A percentile compares a stretch with the other conserved stretches of the same genome.
Conservation (phyloP, 1,284 basidiomycete genomes). For the Xerocomus minutiporus region DNA sequence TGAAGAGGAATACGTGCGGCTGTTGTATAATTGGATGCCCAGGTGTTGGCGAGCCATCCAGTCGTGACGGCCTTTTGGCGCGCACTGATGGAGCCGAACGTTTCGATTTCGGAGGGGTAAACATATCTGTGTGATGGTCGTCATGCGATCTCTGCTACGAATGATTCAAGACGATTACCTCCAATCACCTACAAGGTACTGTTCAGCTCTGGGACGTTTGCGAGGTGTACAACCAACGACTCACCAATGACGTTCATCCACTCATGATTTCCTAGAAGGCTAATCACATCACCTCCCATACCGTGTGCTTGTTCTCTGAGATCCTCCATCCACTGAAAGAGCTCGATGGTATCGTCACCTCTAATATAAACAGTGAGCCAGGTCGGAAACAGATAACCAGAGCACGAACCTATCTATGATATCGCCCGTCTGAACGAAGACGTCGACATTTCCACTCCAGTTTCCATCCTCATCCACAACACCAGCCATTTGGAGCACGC, state of each 20-base stretch:
- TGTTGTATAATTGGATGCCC: conserved; percentile 84
- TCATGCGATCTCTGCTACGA: conserved; percentile 2
- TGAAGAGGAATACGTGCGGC: conserved; percentile 79
- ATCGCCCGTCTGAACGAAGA: conserved; percentile 90
- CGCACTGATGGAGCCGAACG: conserved; percentile 66
- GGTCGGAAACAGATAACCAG: background rate
- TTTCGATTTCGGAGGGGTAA: conserved; percentile 70
- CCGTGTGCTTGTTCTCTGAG: conserved; percentile 71
- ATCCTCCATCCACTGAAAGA: conserved; percentile 78
- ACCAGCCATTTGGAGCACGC: conserved; percentile 72
- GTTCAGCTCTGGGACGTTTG: conserved; percentile 1
- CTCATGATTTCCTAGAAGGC: conserved; percentile 86
- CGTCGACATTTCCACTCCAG: conserved; percentile 77
- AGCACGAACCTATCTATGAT: conserved; percentile 74
- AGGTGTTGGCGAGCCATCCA: conserved; percentile 78
- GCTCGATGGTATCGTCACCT: conserved; percentile 80
- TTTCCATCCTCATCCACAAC: conserved; percentile 64
- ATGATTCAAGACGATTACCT: conserved; percentile 43
- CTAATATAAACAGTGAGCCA: conserved; percentile 37
- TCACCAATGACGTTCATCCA: conserved; percentile 85
- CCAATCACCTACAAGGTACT: conserved; percentile 64
- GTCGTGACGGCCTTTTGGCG: conserved; percentile 70
- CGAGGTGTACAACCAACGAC: conserved; percentile 16
- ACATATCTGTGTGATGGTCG: conserved; percentile 63
- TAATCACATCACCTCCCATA: conserved; percentile 70